phyloP scores from a whole-genome alignment of 345 rosid genomes.

The Raphanus sativus region DNA sequence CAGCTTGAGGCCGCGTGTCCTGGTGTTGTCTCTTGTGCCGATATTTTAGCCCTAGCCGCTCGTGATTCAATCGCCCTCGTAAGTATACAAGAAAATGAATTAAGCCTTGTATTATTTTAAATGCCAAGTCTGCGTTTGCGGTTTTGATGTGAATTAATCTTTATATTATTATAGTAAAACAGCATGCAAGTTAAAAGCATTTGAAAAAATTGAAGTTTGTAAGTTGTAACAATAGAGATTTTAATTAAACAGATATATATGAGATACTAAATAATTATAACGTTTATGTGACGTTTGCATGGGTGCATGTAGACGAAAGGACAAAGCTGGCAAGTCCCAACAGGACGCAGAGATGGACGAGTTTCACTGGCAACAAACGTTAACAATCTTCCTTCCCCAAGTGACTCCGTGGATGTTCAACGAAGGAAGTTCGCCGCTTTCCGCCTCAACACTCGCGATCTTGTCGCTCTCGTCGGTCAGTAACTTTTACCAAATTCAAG shows the following conservation, averaged over 20 bases:
- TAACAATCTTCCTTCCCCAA: constrained; percentile 40
- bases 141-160: neutral
- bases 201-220: neutral
- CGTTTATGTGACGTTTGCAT: constrained; percentile 22
- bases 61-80: constrained; percentile 50
- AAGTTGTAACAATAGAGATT: neutral
- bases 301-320: constrained; percentile 48
- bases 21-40: constrained; percentile 60
- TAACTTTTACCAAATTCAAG: neutral
- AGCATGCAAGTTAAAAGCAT: neutral
- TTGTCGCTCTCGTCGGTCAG: constrained; percentile 50
- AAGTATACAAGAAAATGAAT: constrained; percentile 2
- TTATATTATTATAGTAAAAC: neutral
- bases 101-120: neutral
- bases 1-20: constrained; percentile 51
- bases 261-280: neutral
- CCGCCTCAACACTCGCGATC: constrained; percentile 48
- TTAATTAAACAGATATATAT: neutral
- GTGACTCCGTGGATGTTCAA: constrained; percentile 46
- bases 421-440: constrained; percentile 41
- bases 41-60: constrained; percentile 52
- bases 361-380: constrained; percentile 42
- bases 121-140: neutral
- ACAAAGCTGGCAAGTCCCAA: constrained; percentile 50
- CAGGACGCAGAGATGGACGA: constrained; percentile 51